Evolutionary conservation across 441 rosid species (phyloP).

Genomic region (Adansonia rubrostipa): DNA sequence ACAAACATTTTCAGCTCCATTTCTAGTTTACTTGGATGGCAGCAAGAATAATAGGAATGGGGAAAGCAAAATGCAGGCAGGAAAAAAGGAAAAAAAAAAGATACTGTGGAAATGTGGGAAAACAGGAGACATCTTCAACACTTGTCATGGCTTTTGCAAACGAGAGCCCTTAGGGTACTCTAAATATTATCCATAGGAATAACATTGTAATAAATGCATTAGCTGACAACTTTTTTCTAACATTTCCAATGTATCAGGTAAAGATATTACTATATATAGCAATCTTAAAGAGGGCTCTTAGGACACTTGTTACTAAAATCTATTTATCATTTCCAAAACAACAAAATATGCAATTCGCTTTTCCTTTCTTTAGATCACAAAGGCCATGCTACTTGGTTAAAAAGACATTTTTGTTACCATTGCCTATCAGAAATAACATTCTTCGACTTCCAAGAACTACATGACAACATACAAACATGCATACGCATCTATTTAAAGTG

Average conservation of each 20-base stretch:
- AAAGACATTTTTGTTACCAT: not conserved
- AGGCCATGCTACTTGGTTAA: not conserved
- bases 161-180: too few relatives aligned
- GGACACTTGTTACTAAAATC: too few relatives aligned
- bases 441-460: not conserved
- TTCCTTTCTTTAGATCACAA: not conserved
- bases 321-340: not conserved
- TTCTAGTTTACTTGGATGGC: not conserved
- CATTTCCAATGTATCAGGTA: too few relatives aligned
- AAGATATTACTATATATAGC: too few relatives aligned
- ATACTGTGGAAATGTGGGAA: not conserved
- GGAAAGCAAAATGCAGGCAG: not conserved
- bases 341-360: not conserved
- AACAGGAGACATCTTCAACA: not conserved
- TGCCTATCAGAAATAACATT: not conserved
- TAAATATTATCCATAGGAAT: too few relatives aligned
- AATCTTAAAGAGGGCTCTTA: too few relatives aligned
- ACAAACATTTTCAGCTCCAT: not conserved
- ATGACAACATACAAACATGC: slow-evolving; percentile 27
- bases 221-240: too few relatives aligned
- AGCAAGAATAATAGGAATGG: not conserved
- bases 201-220: too few relatives aligned
- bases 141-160: not conserved
- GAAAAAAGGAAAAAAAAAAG: not conserved
- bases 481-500: not conserved